Conservation (phyloP, 139 green algal species). For the Chlamydomonas sp. region DNA sequence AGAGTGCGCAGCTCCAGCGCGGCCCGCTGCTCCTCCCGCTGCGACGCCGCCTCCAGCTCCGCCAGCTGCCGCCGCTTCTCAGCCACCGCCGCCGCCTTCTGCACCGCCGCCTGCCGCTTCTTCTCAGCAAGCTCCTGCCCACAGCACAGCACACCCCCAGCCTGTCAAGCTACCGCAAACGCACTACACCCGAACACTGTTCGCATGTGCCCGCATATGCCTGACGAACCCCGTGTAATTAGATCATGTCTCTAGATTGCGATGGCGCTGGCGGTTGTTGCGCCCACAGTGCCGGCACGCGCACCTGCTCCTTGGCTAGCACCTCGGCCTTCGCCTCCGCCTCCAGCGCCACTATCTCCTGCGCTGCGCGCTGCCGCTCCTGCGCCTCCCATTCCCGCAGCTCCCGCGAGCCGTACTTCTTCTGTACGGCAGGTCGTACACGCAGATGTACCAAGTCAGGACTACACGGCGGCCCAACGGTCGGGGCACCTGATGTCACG, state of each 20-base stretch:
- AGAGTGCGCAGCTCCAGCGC: constrained; percentile 6
- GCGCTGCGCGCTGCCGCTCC: constrained; percentile 20
- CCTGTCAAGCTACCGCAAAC: too few species aligned
- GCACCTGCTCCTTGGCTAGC: neutral
- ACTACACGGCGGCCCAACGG: too few species aligned
- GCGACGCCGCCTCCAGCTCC: neutral
- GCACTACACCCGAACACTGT: too few species aligned
- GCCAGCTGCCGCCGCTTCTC: neutral
- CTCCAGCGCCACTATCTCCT: constrained; percentile 38
- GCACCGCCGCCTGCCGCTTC: neutral
- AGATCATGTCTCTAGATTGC: too few species aligned
- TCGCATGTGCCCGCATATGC: too few species aligned
- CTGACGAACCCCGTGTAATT: too few species aligned
- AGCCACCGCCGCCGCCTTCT: neutral
- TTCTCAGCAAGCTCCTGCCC: neutral
- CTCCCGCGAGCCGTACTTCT: constrained; percentile 18
- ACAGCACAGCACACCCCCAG: too few species aligned
- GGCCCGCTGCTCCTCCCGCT: constrained; percentile 21
- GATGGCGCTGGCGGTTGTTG: neutral
- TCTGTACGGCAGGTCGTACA: constrained; percentile 13
- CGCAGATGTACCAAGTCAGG: too few species aligned
- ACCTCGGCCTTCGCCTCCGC: constrained; percentile 20
- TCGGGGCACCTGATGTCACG: too few species aligned
- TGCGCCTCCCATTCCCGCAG: constrained; percentile 32
- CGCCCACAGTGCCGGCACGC: neutral